These are phyloP conservation scores for Leptographium wingfieldii DNA, from an alignment of 2,329 filamentous ascomycete genomes.

Conservation along the genomic window DNA sequence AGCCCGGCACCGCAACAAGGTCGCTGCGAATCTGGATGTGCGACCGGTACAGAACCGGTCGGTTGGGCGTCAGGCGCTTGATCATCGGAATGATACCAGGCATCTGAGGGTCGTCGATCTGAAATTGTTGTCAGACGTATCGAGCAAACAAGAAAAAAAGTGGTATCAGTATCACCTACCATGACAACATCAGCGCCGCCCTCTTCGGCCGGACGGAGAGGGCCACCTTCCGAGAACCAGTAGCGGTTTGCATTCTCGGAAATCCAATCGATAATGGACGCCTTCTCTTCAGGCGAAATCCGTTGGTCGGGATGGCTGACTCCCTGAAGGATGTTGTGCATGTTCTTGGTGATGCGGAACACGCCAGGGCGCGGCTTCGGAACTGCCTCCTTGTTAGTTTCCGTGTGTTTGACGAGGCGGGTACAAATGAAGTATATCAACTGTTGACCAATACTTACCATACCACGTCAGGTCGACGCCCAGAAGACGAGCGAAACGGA, in stretches of 20 bases:
- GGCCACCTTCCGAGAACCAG: constrained; percentile 58
- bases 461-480: constrained; percentile 65
- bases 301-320: constrained; percentile 53
- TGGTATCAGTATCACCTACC: constrained; percentile 22
- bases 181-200: constrained; percentile 68
- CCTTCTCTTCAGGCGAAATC: constrained; percentile 49
- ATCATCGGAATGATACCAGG: constrained; percentile 63
- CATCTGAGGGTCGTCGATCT: constrained; percentile 79
- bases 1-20: constrained; percentile 47
- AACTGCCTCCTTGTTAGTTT: constrained; percentile 29
- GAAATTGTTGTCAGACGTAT: not conserved
- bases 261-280: constrained; percentile 58
- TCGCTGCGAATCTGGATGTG: constrained; percentile 76
- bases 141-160: not conserved
- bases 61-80: constrained; percentile 55
- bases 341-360: constrained; percentile 75
- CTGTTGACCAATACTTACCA: constrained; percentile 25
- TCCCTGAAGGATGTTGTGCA: constrained; percentile 80
- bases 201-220: constrained; percentile 48
- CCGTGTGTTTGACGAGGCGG: not conserved
- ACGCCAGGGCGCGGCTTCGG: constrained; percentile 69
- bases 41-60: constrained; percentile 67
- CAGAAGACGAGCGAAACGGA: constrained; percentile 55
- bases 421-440: not conserved
- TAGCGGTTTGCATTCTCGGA: constrained; percentile 60